Conservation (phyloP, 75 land plant species). For the Isoetes taiwanensis region DNA sequence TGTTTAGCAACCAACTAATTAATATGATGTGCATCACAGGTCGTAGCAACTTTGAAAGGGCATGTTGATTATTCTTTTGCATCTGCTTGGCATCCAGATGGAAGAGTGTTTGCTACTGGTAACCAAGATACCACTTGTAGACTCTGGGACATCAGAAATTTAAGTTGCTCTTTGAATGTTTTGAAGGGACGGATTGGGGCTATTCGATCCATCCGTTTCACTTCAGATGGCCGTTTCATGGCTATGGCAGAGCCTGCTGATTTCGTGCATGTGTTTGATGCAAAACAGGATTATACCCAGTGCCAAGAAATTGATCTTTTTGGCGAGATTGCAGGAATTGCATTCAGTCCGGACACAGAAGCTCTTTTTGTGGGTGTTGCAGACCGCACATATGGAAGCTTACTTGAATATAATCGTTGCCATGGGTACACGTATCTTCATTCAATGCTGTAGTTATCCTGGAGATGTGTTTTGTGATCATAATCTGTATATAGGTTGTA, state of each 20-base stretch:
- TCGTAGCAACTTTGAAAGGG: conserved; percentile 55
- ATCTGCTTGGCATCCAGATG: conserved; percentile 97
- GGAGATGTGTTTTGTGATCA: too few relatives aligned
- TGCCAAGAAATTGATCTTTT: conserved; percentile 91
- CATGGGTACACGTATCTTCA: conserved; percentile 41
- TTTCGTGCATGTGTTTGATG: conserved; percentile 81
- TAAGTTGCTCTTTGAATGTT: conserved; percentile 57
- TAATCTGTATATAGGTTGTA: too few relatives aligned
- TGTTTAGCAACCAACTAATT: background rate
- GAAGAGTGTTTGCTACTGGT: conserved; percentile 74
- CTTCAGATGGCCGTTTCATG: conserved; percentile 79
- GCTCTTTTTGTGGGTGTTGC: conserved; percentile 86
- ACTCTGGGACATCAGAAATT: conserved; percentile 81
- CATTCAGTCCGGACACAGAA: conserved; percentile 89
- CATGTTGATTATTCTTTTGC: conserved; percentile 88
- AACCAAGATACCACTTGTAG: conserved; percentile 92
- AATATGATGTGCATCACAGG: conserved; percentile 25
- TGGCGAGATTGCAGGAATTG: conserved; percentile 93
- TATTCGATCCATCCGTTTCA: conserved; percentile 75
- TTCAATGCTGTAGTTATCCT: conserved; percentile 24
- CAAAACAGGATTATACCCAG: conserved; percentile 35
- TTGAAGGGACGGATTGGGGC: conserved; percentile 92
- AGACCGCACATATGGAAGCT: conserved; percentile 87
- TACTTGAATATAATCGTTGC: conserved; percentile 69
- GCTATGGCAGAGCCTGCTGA: conserved; percentile 99